Evolutionary conservation across 116 monocot genomes (phyloP).

Genomic region (Iris pallida): DNA sequence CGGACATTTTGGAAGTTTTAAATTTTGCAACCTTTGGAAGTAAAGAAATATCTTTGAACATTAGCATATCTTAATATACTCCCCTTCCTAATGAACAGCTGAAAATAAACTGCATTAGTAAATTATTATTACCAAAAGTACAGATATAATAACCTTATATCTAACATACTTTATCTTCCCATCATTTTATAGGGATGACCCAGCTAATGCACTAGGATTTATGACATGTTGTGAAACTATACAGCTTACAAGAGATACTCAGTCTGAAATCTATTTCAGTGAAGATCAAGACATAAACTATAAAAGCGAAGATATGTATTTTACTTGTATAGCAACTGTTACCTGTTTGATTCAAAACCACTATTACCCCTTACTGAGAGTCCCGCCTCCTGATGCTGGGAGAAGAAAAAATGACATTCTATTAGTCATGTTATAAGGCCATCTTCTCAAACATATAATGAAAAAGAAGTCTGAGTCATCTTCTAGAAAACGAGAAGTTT

Average conservation of each 20-base stretch:
- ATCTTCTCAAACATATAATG: not conserved
- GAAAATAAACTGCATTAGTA: too few species aligned
- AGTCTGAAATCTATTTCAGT: not conserved
- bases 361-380: conserved; percentile 58
- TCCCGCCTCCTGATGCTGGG: conserved; percentile 83
- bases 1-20: too few species aligned
- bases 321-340: conserved; percentile 7
- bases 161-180: not conserved
- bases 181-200: conserved; percentile 1
- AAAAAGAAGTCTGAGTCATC: not conserved
- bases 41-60: too few species aligned
- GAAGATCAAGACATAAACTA: not conserved
- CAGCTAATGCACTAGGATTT: not conserved
- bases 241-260: not conserved
- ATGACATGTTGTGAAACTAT: not conserved
- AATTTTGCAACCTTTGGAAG: too few species aligned
- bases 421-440: not conserved
- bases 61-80: not conserved
- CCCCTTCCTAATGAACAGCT: not conserved
- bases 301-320: not conserved
- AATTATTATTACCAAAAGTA: not conserved
- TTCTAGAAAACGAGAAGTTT: too few species aligned
- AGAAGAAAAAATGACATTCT: conserved; percentile 9
- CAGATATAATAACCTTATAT: not conserved
- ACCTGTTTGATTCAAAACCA: conserved; percentile 67